Percentiles rank a stretch among this genome's conserved stretches.
These are phyloP conservation scores for Moniliophthora roreri DNA, from an alignment of 1,284 basidiomycete species.

Conservation along the genomic window DNA sequence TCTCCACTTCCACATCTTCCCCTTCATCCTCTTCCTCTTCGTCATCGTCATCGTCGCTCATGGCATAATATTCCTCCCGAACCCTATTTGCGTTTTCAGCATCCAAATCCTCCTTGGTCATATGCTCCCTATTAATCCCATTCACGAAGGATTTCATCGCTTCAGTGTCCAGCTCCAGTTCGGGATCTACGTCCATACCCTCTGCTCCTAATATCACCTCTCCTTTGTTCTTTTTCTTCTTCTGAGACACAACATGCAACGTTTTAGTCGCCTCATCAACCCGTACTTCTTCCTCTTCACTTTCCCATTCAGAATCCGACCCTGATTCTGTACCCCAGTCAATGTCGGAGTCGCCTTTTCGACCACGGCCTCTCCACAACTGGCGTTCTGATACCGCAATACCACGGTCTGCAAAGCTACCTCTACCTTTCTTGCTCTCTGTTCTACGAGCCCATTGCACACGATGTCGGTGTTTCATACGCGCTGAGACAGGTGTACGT, in stretches of 20 bases:
- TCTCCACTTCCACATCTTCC: constrained; percentile 31
- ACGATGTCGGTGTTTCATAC: constrained; percentile 24
- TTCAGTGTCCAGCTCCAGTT: constrained; percentile 42
- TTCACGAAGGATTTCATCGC: constrained; percentile 58
- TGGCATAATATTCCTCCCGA: constrained; percentile 51
- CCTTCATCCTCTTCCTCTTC: constrained; percentile 24
- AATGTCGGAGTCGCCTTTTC: constrained; percentile 68
- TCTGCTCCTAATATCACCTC: constrained; percentile 29
- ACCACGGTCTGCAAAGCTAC: constrained; percentile 49
- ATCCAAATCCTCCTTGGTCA: constrained; percentile 68
- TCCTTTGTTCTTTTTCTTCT: constrained; percentile 11
- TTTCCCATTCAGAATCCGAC: constrained; percentile 32
- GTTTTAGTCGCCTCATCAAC: constrained; percentile 10
- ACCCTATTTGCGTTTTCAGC: constrained; percentile 49
- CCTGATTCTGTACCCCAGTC: constrained; percentile 68
- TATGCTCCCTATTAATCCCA: constrained; percentile 51
- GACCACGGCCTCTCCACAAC: constrained; percentile 47
- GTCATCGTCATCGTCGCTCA: constrained; percentile 24
- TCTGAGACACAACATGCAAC: constrained; percentile 1
- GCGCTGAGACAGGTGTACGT: constrained; percentile 22
- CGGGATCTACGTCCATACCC: constrained; percentile 63
- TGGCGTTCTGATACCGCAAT: constrained; percentile 57
- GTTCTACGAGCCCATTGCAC: constrained; percentile 17
- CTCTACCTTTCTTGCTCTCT: constrained; percentile 28
- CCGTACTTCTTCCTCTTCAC: constrained; percentile 26